Conservation (phyloP, 257 asterid genomes). For the Gardenia jasminoides region DNA sequence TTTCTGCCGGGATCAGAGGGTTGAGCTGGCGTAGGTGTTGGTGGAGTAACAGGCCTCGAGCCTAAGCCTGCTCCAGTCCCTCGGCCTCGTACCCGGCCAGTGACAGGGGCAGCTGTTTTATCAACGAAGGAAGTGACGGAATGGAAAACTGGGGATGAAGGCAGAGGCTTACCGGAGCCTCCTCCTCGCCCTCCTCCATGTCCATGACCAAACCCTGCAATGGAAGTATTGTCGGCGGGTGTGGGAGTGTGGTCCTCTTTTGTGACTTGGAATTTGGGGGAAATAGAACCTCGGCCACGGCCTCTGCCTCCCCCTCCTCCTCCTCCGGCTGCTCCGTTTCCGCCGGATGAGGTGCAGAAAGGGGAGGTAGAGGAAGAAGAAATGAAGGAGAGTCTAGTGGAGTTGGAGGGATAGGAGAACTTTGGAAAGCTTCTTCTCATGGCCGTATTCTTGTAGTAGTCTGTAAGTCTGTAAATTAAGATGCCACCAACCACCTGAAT, state of each 20-base stretch:
- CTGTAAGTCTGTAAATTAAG: too few species aligned
- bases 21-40: conserved; percentile 19
- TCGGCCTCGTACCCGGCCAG: conserved; percentile 45
- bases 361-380: conserved; percentile 39
- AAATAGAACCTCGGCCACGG: conserved; percentile 45
- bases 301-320: conserved; percentile 44
- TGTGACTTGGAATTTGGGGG: conserved; percentile 27
- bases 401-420: conserved; percentile 41
- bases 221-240: conserved; percentile 9
- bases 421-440: conserved; percentile 68
- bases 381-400: conserved; percentile 23
- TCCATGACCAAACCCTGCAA: conserved; percentile 53
- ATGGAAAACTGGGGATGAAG: conserved; percentile 42
- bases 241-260: conserved; percentile 20
- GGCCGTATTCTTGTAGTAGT: not conserved
- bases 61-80: conserved; percentile 23
- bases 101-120: conserved; percentile 30
- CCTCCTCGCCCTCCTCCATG: conserved; percentile 29
- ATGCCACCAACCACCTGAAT: too few species aligned
- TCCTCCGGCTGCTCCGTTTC: conserved; percentile 16
- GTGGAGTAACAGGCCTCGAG: conserved; percentile 21
- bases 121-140: conserved; percentile 40
- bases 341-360: conserved; percentile 46
- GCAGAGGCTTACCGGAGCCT: conserved; percentile 43
- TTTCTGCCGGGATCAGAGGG: conserved; percentile 8